Percentiles rank a stretch among this genome's conserved stretches.
phyloP scores from a whole-genome alignment of 371 early-diverging fungal genomes.

The Mortierella sp. region DNA sequence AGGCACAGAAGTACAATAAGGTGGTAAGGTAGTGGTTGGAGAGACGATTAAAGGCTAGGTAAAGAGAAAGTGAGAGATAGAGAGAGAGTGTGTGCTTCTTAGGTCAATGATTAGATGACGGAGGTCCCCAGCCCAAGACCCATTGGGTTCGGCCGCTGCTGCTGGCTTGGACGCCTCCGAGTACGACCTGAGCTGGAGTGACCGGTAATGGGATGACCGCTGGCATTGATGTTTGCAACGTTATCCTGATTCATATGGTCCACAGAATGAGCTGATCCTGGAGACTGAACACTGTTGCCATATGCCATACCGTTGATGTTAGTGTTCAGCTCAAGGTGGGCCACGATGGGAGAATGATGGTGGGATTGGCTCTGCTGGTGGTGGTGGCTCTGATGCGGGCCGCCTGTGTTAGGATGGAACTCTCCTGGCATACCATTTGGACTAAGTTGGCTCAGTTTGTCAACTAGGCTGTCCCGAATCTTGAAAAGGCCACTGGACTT shows the following conservation, averaged over 20 bases:
- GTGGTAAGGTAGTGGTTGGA: too few species aligned
- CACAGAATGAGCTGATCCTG: neutral
- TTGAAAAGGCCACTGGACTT: conserved; percentile 57
- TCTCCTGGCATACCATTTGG: neutral
- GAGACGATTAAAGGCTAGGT: neutral
- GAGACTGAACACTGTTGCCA: conserved; percentile 1
- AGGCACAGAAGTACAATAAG: too few species aligned
- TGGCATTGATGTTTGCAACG: neutral
- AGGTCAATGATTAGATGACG: conserved; percentile 16
- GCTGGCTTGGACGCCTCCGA: conserved; percentile 31
- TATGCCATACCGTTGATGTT: neutral
- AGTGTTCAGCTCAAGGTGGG: conserved; percentile 10
- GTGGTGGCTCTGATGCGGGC: neutral
- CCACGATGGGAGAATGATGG: neutral
- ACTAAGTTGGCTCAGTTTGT: conserved; percentile 25
- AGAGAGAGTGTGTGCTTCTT: neutral
- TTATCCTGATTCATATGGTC: neutral
- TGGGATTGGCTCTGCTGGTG: neutral
- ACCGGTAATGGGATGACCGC: conserved; percentile 1
- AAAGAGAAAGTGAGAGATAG: neutral
- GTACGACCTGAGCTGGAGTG: conserved; percentile 5
- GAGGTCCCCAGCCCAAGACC: conserved; percentile 28
- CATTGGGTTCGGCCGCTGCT: neutral
- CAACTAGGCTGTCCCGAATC: conserved; percentile 55
- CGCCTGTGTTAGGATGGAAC: neutral